Base-by-base conservation (phyloP, 169 alveolate species). In the Plasmodium blacklocki region DNA sequence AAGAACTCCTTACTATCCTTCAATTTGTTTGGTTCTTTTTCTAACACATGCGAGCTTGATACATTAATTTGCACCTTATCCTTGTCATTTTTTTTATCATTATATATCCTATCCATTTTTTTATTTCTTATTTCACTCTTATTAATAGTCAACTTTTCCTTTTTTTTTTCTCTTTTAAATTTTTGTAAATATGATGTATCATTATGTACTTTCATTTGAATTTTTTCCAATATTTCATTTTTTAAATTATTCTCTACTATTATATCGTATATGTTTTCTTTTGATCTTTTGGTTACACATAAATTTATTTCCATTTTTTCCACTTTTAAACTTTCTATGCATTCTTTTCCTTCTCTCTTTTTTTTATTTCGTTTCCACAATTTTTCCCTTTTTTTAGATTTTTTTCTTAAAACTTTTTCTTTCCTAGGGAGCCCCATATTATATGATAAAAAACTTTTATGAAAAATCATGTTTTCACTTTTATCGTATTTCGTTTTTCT, bases 171-270 rank as follows among this genome's bases (percentile, higher is more conserved):
- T 56, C 21, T 14, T 56, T 56, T 9, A 15, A 56, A 14, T 56
- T 8, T 56, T 56, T 56, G 12, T 56, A 56, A 56, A 18, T 56
- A 18, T 56, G 64, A 56, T 52, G 21, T 52, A 12, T 56, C 21
- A 14, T 56, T 49, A 49, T 12, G 60, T 72, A 15, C 83, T 32
- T 50, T 72, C 54, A 56, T 56, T 56, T 21, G 18, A 9, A 18
- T 19, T 11, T 39, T 49, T 72, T 52, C 70, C 70, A 54, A 50
- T 72, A 23, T 72, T 52, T 52, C 64, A 45, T 6, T 5, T 23
- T 72, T 60, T 39, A 19, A 54, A 19, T 50, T 72, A 26, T 72
- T 18, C 83, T 52, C 54, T 49, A 49, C 83, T 56, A 56, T 18
- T 56, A 18, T 56, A 56, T 56, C 29, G 14, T 15, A 56, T 56